Percentiles rank a stretch among this genome's conserved stretches.
These are phyloP conservation scores for Clavispora asparagi DNA, from an alignment of 805 yeast genomes.

Conservation along the genomic window DNA sequence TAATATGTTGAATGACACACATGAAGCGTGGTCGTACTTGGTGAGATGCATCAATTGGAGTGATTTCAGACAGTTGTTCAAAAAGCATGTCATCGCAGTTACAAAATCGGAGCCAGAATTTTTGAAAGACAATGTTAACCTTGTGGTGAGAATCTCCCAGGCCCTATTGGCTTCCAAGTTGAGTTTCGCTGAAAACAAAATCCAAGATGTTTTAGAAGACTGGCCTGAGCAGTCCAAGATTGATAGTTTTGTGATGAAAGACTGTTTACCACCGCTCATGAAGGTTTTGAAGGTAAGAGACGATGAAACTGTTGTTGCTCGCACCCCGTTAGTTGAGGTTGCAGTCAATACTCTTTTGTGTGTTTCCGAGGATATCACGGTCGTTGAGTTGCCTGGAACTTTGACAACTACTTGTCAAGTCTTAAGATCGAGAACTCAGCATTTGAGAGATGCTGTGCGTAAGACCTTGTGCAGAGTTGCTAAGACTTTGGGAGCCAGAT, in stretches of 20 bases:
- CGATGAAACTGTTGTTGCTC: conserved; percentile 68
- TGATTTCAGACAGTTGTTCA: conserved; percentile 71
- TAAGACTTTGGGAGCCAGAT: conserved; percentile 61
- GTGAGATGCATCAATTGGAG: conserved; percentile 62
- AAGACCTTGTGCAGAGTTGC: conserved; percentile 66
- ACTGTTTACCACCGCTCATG: conserved; percentile 57
- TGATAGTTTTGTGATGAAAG: conserved; percentile 44
- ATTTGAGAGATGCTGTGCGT: conserved; percentile 80
- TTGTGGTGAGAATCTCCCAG: conserved; percentile 53
- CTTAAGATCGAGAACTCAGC: conserved; percentile 79
- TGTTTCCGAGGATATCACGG: conserved; percentile 51
- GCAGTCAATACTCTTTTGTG: conserved; percentile 62
- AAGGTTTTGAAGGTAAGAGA: conserved; percentile 59
- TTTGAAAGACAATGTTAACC: conserved; percentile 52
- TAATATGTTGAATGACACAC: conserved; percentile 61
- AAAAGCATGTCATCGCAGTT: conserved; percentile 55
- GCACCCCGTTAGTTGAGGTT: conserved; percentile 82
- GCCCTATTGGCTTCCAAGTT: conserved; percentile 40
- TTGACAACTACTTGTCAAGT: conserved; percentile 86
- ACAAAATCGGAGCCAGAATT: conserved; percentile 32
- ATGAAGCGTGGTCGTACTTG: conserved; percentile 56
- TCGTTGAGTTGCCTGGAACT: conserved; percentile 68
- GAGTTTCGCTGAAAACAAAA: conserved; percentile 9
- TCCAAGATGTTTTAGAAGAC: conserved; percentile 15
- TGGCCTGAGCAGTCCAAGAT: conserved; percentile 24